Evolutionary conservation across 129 eudicot genomes (phyloP), one percentile per base, ranked within the genome.

Genomic region (Calendula officinalis): DNA sequence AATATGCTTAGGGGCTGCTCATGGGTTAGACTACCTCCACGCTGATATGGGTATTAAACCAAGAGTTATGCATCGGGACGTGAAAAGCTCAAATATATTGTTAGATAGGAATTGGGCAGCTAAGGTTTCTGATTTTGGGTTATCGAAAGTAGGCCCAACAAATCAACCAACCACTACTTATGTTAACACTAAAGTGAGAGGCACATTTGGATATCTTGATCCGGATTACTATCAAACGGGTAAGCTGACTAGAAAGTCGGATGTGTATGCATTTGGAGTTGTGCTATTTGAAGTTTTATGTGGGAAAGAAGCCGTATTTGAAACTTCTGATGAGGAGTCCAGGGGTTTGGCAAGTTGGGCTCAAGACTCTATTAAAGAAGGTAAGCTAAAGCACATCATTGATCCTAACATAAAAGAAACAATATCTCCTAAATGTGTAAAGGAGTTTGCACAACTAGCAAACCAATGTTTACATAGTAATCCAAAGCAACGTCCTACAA

Each of bases 291-390:
- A 71, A 67, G 78, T 77, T 7, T 32, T 77, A 38, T 67, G 75
- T 42, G 85, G 81, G 39, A 76, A 71, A 56, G 69, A 66, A 40
- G 81, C 78, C 36, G 66, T 80, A 35, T 78, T 75, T 47, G 12
- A 8, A 46, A 75, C 59, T 41, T 13, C 71, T 16, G 74, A 48
- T 8, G 81, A 75, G 55, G 81, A 75, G 54, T 58, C 66, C 41
- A 54, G 55, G 30, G 35, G 67, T 34, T 62, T 80, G 34, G 59
- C 69, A 12, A 35, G 3, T 12, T 79, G 72, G 69, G 75, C 72
- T 51, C 79, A 68, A 34, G 39, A 73, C 16, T 62, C 69, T 54
- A 68, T 68, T 14, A 74, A 56, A 46, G 56, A 68, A 50, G 83
- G 76, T 17, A 66, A 14, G 53, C n/a, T 74, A 15, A 68, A 69